Percentiles rank a stretch among this genome's conserved stretches.
Conservation (phyloP, 1,284 basidiomycete genomes). For the Boletellus dicymbophilus region DNA sequence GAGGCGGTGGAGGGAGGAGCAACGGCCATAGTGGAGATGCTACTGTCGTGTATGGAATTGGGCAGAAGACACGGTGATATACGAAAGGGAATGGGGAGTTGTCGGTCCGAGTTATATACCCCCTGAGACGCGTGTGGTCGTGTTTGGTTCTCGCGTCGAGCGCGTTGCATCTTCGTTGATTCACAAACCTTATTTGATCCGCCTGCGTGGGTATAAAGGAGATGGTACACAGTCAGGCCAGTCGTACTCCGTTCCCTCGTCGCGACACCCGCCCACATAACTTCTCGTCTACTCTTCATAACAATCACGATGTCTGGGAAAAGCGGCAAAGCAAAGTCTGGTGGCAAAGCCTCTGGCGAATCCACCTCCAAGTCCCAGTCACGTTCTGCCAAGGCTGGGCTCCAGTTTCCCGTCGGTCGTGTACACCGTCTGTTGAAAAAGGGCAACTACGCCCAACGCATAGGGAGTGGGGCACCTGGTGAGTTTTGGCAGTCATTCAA, state of each 20-base stretch:
- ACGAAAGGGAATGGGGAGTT: not conserved
- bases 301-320: constrained; percentile 54
- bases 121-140: constrained; percentile 39
- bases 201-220: constrained; percentile 30
- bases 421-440: constrained; percentile 77
- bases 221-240: not conserved
- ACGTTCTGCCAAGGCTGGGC: constrained; percentile 83
- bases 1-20: constrained; percentile 63
- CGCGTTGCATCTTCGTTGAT: constrained; percentile 41
- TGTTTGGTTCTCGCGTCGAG: constrained; percentile 38
- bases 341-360: constrained; percentile 53
- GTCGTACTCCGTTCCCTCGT: constrained; percentile 7
- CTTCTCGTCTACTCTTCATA: not conserved
- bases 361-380: constrained; percentile 56
- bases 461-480: constrained; percentile 63
- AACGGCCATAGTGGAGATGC: constrained; percentile 44
- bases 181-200: constrained; percentile 30
- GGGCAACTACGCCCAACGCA: constrained; percentile 72
- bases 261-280: constrained; percentile 4
- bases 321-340: constrained; percentile 60
- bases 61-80: constrained; percentile 3
- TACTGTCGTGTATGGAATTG: constrained; percentile 34
- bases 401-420: constrained; percentile 84
- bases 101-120: constrained; percentile 22
- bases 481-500: not conserved